phyloP scores from a whole-genome alignment of 305 asterid genomes.

The Fraxinus sp. region DNA sequence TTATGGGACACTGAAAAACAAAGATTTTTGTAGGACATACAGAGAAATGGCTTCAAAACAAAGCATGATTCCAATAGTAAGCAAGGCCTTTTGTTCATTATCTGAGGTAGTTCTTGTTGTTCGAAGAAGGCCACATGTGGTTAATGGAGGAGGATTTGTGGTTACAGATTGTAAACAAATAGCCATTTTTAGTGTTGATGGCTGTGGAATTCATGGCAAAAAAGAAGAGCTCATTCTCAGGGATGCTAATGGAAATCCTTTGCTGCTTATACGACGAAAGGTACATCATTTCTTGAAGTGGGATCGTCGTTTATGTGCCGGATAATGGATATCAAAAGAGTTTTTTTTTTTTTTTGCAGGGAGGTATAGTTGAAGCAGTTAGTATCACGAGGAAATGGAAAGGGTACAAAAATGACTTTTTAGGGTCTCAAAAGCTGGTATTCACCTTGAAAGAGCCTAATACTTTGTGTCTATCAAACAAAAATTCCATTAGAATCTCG shows the following conservation, averaged over 20 bases:
- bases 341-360: constrained; percentile 31
- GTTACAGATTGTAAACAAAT: constrained; percentile 49
- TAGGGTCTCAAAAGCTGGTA: constrained; percentile 53
- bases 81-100: constrained; percentile 67
- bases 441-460: constrained; percentile 66
- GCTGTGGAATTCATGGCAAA: constrained; percentile 73
- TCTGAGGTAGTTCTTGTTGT: constrained; percentile 52
- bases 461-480: constrained; percentile 43
- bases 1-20: constrained; percentile 6
- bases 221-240: constrained; percentile 56
- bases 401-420: constrained; percentile 45
- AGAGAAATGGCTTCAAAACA: constrained; percentile 33
- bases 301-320: neutral
- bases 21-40: neutral
- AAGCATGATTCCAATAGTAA: constrained; percentile 48
- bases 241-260: constrained; percentile 52
- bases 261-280: constrained; percentile 69
- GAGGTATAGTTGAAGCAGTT: constrained; percentile 66
- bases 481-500: constrained; percentile 43
- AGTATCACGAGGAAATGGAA: constrained; percentile 62
- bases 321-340: neutral
- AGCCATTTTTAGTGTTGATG: constrained; percentile 59
- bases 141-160: constrained; percentile 77
- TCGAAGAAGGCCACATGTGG: constrained; percentile 73
- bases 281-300: constrained; percentile 24